Evolutionary conservation across 495 filamentous ascomycete genomes (phyloP), one percentile per base, ranked within the genome.

Genomic region (Annulohypoxylon stygium): DNA sequence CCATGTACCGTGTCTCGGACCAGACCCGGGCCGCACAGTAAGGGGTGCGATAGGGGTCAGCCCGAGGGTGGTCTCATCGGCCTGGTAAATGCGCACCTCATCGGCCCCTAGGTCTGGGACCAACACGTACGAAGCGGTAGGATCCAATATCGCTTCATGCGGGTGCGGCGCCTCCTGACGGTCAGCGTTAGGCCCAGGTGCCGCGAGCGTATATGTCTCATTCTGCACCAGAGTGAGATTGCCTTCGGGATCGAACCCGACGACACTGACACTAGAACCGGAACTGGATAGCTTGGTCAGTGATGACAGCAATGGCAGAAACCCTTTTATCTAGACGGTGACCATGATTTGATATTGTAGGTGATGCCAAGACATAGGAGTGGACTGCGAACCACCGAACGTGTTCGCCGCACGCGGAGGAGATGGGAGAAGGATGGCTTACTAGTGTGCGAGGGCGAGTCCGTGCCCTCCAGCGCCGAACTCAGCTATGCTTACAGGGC

Each of bases 41-140:
- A 86, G 74, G 1, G 82, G 76, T 5, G 73, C 53, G 50, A 80
- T 50, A 33, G 79, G 71, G 11, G 76, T 81, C 68, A 86, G 73
- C 8, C 55, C 47, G 33, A 83, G 75, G 4, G 78, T 84, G 12
- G 60, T 51, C 14, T 78, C 78, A 61, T 89, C 79, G 66, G 91
- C 87, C 30, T 75, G 71, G 79, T 88, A 93, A 45, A 93, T 79
- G 61, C 88, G 89, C 48, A 94, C 68, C n/a, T 90, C 74, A 74
- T 95, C 92, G 16, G 89, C 84, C 55, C 92, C 92, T 5, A 95
- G 82, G 65, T 95, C 93, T 9, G 92, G 91, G 7, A 89, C 83
- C 0, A 93, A 68, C 16, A 93, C 73, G 80, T 88, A 94, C 23
- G 82, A 75, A 0, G 84, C 88, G 0, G 89, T 90, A 14, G 92